Conservation (phyloP, 23 red algal genomes). For the Gracilaria caudata region DNA sequence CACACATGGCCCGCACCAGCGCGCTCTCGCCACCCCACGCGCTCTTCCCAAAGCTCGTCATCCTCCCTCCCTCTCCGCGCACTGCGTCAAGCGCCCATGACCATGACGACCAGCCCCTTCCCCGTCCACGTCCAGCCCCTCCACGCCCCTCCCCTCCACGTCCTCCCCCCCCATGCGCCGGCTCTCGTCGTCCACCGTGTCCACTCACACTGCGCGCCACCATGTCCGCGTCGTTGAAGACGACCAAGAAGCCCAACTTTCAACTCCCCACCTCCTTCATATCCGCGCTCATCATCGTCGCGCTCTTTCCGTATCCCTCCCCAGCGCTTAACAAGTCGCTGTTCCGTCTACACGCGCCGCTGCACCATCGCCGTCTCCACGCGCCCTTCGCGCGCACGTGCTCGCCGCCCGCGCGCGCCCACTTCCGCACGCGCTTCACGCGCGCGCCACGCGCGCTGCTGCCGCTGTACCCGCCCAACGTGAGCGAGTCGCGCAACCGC, state of each 20-base stretch:
- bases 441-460: neutral
- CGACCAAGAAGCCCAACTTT: neutral
- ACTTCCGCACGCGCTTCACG: constrained; percentile 25
- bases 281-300: constrained; percentile 23
- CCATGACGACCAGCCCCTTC: too few species aligned
- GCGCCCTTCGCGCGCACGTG: constrained; percentile 30
- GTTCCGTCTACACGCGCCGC: neutral
- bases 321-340: neutral
- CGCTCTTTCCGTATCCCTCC: constrained; percentile 6
- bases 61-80: neutral
- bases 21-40: too few species aligned
- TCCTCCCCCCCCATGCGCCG: too few species aligned
- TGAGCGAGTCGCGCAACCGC: constrained; percentile 15
- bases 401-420: neutral
- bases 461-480: neutral
- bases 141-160: neutral
- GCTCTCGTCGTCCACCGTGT: neutral
- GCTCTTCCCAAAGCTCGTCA: constrained; percentile 4
- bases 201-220: too few species aligned
- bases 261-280: constrained; percentile 11
- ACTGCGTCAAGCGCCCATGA: too few species aligned
- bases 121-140: too few species aligned
- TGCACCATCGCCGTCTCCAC: neutral
- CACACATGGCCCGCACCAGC: constrained; percentile 9
- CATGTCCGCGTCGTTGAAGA: neutral